Conservation (phyloP, 345 rosid species). For the Lagerstroemia speciosa region DNA sequence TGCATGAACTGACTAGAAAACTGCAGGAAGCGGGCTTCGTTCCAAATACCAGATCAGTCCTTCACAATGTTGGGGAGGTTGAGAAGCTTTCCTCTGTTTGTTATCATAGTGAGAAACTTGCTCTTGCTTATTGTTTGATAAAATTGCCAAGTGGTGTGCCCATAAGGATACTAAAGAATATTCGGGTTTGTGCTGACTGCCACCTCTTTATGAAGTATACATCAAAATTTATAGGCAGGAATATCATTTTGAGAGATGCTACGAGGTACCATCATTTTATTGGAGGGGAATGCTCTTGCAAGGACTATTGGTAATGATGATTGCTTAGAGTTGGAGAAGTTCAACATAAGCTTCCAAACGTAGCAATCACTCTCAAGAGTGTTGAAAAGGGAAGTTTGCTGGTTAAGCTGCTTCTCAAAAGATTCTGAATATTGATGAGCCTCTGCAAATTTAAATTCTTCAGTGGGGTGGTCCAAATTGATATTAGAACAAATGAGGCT, state of each 20-base stretch:
- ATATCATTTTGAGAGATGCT: constrained; percentile 42
- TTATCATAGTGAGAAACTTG: constrained; percentile 59
- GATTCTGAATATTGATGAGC: not conserved
- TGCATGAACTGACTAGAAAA: constrained; percentile 27
- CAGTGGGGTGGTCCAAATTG: too few species aligned
- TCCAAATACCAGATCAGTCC: constrained; percentile 34
- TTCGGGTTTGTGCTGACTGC: constrained; percentile 55
- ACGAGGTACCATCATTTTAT: constrained; percentile 57
- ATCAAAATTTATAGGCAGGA: constrained; percentile 27
- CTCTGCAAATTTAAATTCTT: not conserved
- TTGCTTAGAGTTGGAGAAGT: not conserved
- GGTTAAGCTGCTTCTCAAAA: not conserved
- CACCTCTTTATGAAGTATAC: constrained; percentile 49
- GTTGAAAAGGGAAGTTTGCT: not conserved
- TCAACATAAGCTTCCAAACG: not conserved
- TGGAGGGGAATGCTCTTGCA: constrained; percentile 53
- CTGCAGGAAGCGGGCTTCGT: constrained; percentile 36
- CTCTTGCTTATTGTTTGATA: constrained; percentile 45
- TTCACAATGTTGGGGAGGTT: constrained; percentile 42
- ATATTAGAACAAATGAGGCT: too few species aligned
- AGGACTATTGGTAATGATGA: constrained; percentile 36
- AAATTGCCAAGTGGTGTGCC: constrained; percentile 33
- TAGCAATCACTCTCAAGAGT: not conserved
- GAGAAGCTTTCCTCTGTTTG: constrained; percentile 44
- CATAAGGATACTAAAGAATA: constrained; percentile 51